Percentiles rank a stretch among this genome's conserved stretches.
These are phyloP conservation scores for Colletotrichum coccodes DNA, from an alignment of 2,329 filamentous ascomycete species.

Conservation along the genomic window DNA sequence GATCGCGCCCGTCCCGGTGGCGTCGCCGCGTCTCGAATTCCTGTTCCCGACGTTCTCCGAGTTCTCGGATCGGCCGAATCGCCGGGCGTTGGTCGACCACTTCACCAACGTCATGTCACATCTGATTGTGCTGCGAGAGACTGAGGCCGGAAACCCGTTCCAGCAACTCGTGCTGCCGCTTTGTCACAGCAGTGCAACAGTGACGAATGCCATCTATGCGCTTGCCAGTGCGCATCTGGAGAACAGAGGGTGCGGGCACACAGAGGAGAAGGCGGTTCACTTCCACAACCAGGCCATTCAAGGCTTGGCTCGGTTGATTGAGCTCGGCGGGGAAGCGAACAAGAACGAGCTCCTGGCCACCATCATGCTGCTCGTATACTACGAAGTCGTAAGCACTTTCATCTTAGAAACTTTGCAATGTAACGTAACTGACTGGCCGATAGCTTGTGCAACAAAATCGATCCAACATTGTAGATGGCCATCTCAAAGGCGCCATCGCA, in stretches of 20 bases:
- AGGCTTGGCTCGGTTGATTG: slow-evolving; percentile 66
- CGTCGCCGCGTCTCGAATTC: slow-evolving; percentile 60
- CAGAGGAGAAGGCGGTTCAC: slow-evolving; percentile 65
- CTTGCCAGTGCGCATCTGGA: slow-evolving; percentile 87
- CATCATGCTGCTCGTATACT: slow-evolving; percentile 71
- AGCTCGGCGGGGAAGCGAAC: slow-evolving; percentile 58
- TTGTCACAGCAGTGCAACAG: slow-evolving; percentile 62
- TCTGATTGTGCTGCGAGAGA: slow-evolving; percentile 71
- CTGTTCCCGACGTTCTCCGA: slow-evolving; percentile 64
- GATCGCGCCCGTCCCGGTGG: slow-evolving; percentile 49
- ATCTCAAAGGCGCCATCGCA: slow-evolving; percentile 70
- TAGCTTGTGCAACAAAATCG: slow-evolving; percentile 70
- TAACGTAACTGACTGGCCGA: not conserved
- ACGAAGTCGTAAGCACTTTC: slow-evolving; percentile 66
- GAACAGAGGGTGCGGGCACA: slow-evolving; percentile 57
- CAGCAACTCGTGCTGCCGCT: slow-evolving; percentile 71
- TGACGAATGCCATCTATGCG: slow-evolving; percentile 88
- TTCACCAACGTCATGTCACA: slow-evolving; percentile 73
- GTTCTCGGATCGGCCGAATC: slow-evolving; percentile 64
- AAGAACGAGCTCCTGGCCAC: slow-evolving; percentile 68
- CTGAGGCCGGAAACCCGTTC: slow-evolving; percentile 69
- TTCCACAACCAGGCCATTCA: slow-evolving; percentile 71
- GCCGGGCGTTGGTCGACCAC: slow-evolving; percentile 67
- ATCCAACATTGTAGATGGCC: slow-evolving; percentile 69
- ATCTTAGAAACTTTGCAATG: no score